Base-by-base conservation (phyloP, 2,329 filamentous ascomycete genomes). In the Ascochyta rabiei region DNA sequence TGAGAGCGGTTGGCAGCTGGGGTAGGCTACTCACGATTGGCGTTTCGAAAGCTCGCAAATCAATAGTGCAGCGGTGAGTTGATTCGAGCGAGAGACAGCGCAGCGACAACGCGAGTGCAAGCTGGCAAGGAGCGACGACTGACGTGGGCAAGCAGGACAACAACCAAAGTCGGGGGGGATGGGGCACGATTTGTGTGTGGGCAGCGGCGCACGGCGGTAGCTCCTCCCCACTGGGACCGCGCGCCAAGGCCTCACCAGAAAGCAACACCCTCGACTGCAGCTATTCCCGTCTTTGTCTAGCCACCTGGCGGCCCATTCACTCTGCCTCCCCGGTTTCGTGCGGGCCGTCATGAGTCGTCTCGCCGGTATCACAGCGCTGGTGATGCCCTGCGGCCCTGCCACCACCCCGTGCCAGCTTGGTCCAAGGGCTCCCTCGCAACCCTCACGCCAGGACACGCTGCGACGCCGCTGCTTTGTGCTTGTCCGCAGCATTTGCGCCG, bases 111-210 rank as follows among this genome's bases (percentile, higher is more conserved):
- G 46, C 59, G 48, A 15, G 38, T 48, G 57, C 54, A 55, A 56
- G 54, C 46, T 58, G 53, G 50, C 57, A 61, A 52, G 46, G 48
- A 58, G 37, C 23, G 51, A 52, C 53, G 60, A 60, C 58, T 66
- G 58, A 67, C 62, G 60, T 65, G 62, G 60, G 56, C 57, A 52
- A 59, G 56, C 61, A 24, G 48, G 38, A 56, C 46, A 55, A 48
- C 23, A 31, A 48, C 40, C 54, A 55, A 53, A 62, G 59, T 61
- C 59, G 62, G 60, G 61, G 24, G 48, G 60, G 61, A 60, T 59
- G 66, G 64, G 62, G 62, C 59, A 62, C 53, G 62, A 68, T 61
- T 66, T 64, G 58, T 67, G 63, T 65, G 63, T 62, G 63, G 56
- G 57, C 56, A 60, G 52, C 53, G 60, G 57, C 50, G 56, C 56